Evolutionary conservation across 805 yeast genomes (phyloP), one percentile per base, ranked within the genome.

Genomic region (Pichia manshurica): DNA sequence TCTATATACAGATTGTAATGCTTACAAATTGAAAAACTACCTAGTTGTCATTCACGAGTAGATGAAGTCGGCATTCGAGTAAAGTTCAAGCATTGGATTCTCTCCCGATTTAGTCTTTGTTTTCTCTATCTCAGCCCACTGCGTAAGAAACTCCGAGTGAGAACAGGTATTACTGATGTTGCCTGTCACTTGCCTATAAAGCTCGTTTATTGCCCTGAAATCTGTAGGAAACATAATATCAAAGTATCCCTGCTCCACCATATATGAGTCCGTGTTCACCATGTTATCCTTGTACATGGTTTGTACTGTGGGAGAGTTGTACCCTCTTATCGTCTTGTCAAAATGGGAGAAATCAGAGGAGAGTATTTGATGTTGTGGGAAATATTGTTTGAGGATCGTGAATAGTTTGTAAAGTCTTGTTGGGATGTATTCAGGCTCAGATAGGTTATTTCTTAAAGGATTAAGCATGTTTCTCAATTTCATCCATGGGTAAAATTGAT

Each of bases 151-250:
- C 16, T 79, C 85, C 7, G 70, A 64, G 63, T 87, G 95, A 33
- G 79, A 65, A 37, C 77, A 70, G 0, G 77, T 75, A 45, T 66
- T 67, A 15, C 82, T 73, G 3, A 73, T 61, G 55, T 77, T 82
- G 0, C 88, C 88, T 19, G 82, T 75, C 15, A 85, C 76, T 51
- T 76, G 75, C 16, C 70, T 68, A 59, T 87, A 88, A 50, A 87
- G 51, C 42, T 81, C 83, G 36, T 77, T 71, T 4, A 81, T 78
- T 8, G 80, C 67, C 7, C 67, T 65, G 62, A 87, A 88, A 58
- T 87, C 84, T 0, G 95, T 87, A 9, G 95, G 87, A 59, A 87
- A 87, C 83, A 86, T 79, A 44, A 87, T 87, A 63, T 87, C 95
- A 61, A 86, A 87, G 58, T 75, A 84, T 0, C 96, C 96, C 60